Evolutionary conservation across 148 eudicot genomes (phyloP), one percentile per base, ranked within the genome.

Genomic region (Vaccinium vitisidaea): DNA sequence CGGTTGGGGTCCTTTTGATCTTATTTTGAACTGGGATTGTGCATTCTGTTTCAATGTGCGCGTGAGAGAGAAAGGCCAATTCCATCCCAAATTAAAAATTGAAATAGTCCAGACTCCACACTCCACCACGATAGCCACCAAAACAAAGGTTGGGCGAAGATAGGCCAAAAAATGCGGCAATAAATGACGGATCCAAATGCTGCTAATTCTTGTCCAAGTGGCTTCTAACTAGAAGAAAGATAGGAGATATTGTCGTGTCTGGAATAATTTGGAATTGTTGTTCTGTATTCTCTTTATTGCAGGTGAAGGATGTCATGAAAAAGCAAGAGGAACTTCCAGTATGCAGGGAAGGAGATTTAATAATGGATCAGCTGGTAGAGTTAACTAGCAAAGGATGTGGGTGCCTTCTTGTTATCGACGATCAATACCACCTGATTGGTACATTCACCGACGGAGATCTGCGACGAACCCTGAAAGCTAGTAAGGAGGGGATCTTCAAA

Each of bases 241-340:
- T 48, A 9, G 7, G 56, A 76, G 79, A 76, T 48, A 50, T 25
- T 75, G 27, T 77, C 27, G 25, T 23, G 27, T 77, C 27, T 16
- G n/a, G 15, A 54, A 2, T 52, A 23, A 36, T 53, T 53, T 52
- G 59, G 11, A 1, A 25, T 78, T 46, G 73, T 71, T 80, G 76
- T 58, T 50, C 78, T 86, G 71, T 84, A 63, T 87, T 73, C 59
- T 19, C 56, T 83, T 49, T 59, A 81, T 84, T 90, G 87, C 87
- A 97, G 99, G 98, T 97, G 81, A 97, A 89, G 89, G 98, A 97
- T 90, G 94, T 95, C 25, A 95, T 97, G 99, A 97, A 94, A 90
- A 95, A 89, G 88, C 90, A 88, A 85, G 89, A 86, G 25, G 96
- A 95, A 84, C 98, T 97, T 88, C 99, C 98, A 61, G 86, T 95